phyloP scores from a whole-genome alignment of 2,329 filamentous ascomycete species.

The Ceratocystis diversiconidia region DNA sequence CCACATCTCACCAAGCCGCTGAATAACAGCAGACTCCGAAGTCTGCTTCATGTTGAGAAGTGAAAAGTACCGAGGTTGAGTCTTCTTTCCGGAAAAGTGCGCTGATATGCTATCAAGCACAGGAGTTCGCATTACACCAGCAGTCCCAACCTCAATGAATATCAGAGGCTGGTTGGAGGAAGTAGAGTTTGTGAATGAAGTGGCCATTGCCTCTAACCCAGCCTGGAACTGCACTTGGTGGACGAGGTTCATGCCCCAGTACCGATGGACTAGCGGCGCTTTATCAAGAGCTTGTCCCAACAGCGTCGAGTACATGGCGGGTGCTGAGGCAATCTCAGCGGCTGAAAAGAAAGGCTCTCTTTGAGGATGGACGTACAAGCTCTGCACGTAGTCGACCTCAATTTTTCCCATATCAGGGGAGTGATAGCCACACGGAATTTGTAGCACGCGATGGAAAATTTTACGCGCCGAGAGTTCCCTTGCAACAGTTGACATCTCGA shows the following conservation, averaged over 20 bases:
- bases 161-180: constrained; percentile 23
- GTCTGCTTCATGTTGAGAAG: constrained; percentile 14
- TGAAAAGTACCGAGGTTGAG: constrained; percentile 9
- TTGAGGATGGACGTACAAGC: neutral
- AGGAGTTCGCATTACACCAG: constrained; percentile 27
- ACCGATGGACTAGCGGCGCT: constrained; percentile 24
- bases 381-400: constrained; percentile 26
- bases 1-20: constrained; percentile 28
- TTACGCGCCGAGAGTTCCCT: constrained; percentile 24
- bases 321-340: neutral
- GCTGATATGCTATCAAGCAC: constrained; percentile 26
- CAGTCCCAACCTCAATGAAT: constrained; percentile 31
- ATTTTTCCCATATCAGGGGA: constrained; percentile 32
- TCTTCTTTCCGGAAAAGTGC: constrained; percentile 15
- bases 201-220: constrained; percentile 28
- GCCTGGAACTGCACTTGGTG: constrained; percentile 32
- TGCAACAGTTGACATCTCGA: constrained; percentile 24
- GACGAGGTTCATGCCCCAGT: constrained; percentile 36
- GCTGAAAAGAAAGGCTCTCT: neutral
- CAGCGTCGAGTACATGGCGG: constrained; percentile 31
- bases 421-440: constrained; percentile 31
- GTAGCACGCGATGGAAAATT: constrained; percentile 27
- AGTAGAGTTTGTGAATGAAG: constrained; percentile 13
- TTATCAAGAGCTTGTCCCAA: constrained; percentile 20
- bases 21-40: constrained; percentile 23